Conservation (phyloP, 305 asterid genomes). For the Solanum hybrid region DNA sequence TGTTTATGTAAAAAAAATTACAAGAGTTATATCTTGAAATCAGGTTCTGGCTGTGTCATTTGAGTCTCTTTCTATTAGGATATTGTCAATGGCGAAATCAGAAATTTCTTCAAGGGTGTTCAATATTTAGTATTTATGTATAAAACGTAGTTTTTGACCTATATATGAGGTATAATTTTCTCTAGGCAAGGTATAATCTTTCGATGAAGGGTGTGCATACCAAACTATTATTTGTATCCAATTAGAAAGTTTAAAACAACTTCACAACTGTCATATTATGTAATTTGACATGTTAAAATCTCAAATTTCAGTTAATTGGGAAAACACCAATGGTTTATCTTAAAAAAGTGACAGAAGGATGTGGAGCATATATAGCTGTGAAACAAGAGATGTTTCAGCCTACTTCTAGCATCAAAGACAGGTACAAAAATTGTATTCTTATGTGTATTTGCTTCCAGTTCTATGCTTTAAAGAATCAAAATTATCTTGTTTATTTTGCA, state of each 20-base stretch:
- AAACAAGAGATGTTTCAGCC: constrained; percentile 99
- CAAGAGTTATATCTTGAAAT: too few species aligned
- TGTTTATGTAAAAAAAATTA: too few species aligned
- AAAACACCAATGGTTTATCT: constrained; percentile 84
- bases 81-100: background rate
- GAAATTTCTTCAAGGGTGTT: background rate
- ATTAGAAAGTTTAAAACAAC: background rate
- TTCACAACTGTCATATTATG: background rate
- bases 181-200: background rate
- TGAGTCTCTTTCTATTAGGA: too few species aligned
- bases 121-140: too few species aligned
- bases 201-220: background rate
- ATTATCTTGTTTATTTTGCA: background rate
- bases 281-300: background rate
- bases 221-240: background rate
- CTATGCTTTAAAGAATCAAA: background rate
- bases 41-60: too few species aligned
- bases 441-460: background rate
- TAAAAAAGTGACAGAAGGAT: constrained; percentile 72
- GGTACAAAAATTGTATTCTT: constrained; percentile 22
- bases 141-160: background rate
- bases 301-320: constrained; percentile 68
- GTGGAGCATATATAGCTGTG: constrained; percentile 84
- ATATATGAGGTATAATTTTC: too few species aligned
- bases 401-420: constrained; percentile 92